phyloP scores from a whole-genome alignment of 225 moss, liverwort and hornwort species.

The Bryum argenteum region DNA sequence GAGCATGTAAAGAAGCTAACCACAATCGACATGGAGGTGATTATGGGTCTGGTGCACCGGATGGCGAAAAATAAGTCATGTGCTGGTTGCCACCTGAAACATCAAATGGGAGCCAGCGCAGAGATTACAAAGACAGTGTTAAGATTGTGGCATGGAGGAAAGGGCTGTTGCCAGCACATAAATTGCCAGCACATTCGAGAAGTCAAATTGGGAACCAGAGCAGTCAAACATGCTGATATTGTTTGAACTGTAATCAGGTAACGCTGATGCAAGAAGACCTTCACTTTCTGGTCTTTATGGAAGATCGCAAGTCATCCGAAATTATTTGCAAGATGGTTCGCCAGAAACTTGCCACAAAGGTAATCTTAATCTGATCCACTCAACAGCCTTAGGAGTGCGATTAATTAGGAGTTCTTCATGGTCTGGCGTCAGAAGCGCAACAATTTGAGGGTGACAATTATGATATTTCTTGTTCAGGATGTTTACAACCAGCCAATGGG shows the following conservation, averaged over 20 bases:
- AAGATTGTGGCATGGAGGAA: slow-evolving; percentile 44
- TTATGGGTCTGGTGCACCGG: slow-evolving; percentile 56
- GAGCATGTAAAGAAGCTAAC: slow-evolving; percentile 57
- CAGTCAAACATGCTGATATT: slow-evolving; percentile 13
- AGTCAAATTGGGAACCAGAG: not conserved
- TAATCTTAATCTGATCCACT: slow-evolving; percentile 10
- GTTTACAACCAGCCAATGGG: no score
- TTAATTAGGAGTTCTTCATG: no score
- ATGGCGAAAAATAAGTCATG: slow-evolving; percentile 52
- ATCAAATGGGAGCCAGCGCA: slow-evolving; percentile 40
- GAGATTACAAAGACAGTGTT: slow-evolving; percentile 49
- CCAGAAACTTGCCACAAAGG: slow-evolving; percentile 43
- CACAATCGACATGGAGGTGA: slow-evolving; percentile 55
- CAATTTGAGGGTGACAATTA: no score
- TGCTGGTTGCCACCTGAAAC: slow-evolving; percentile 58
- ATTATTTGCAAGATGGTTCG: slow-evolving; percentile 50
- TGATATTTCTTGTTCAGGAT: no score
- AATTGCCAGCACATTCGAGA: no score
- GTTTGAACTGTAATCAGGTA: slow-evolving; percentile 35
- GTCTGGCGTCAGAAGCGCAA: no score
- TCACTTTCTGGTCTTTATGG: slow-evolving; percentile 56
- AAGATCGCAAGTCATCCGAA: slow-evolving; percentile 58
- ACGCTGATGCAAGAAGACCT: slow-evolving; percentile 51
- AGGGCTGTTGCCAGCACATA: not conserved
- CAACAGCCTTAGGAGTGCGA: slow-evolving; percentile 17